Percentiles rank a stretch among this genome's conserved stretches.
These are phyloP conservation scores for Diddensiella transvaalensis DNA, from an alignment of 805 yeast species.

Conservation along the genomic window DNA sequence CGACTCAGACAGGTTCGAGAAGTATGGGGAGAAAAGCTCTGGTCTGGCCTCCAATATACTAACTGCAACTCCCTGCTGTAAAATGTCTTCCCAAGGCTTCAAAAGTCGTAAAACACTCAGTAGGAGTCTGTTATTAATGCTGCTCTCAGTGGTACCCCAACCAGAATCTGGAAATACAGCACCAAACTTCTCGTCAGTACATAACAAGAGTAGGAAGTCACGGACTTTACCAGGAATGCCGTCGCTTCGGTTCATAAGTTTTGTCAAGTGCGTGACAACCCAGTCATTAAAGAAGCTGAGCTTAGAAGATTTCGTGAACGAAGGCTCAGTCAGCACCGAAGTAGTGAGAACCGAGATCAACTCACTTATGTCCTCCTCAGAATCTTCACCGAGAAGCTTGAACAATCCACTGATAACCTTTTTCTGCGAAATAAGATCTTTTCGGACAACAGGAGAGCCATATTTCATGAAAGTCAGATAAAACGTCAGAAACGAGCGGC, in stretches of 20 bases:
- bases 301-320: conserved; percentile 65
- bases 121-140: conserved; percentile 61
- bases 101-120: conserved; percentile 58
- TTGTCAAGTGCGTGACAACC: conserved; percentile 55
- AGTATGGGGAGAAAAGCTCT: conserved; percentile 71
- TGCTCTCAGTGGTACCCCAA: conserved; percentile 26
- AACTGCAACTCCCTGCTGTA: conserved; percentile 55
- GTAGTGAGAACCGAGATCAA: conserved; percentile 48
- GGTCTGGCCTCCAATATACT: conserved; percentile 51
- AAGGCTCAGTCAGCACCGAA: conserved; percentile 53
- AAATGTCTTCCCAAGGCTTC: conserved; percentile 77
- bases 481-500: conserved; percentile 58
- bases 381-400: conserved; percentile 59
- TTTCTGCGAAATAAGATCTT: conserved; percentile 55
- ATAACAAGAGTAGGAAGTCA: conserved; percentile 46
- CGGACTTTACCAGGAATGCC: conserved; percentile 33
- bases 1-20: conserved; percentile 21
- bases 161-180: conserved; percentile 31
- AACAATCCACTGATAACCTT: conserved; percentile 65
- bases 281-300: conserved; percentile 76
- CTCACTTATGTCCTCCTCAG: conserved; percentile 37
- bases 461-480: conserved; percentile 51
- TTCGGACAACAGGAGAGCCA: conserved; percentile 55
- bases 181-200: conserved; percentile 41
- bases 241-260: conserved; percentile 43